A percentile compares a stretch with the other conserved stretches of the same genome.
Conservation (phyloP, 768 basidiomycete species). For the Jaapia argillacea region DNA sequence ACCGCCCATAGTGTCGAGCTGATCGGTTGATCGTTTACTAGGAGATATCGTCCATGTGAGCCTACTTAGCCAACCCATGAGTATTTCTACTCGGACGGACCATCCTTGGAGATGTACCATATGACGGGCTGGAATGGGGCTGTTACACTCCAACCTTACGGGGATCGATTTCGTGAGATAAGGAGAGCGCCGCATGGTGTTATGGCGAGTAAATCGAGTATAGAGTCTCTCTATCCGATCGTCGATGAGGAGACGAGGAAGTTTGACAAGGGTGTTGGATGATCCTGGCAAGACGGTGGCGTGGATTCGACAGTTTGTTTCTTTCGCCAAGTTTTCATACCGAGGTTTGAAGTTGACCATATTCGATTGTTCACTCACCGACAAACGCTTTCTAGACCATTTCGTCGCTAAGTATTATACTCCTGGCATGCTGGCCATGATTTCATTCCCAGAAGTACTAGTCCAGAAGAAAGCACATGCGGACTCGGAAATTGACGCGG, state of each 20-base stretch:
- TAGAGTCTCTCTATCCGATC: neutral
- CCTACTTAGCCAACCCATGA: constrained; percentile 11
- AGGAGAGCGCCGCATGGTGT: neutral
- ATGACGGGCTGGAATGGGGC: constrained; percentile 5
- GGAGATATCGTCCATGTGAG: constrained; percentile 15
- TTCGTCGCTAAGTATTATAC: neutral
- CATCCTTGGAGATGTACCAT: constrained; percentile 12
- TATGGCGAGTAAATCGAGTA: neutral
- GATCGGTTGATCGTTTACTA: too few species aligned
- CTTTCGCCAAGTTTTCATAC: too few species aligned
- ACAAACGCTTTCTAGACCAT: neutral
- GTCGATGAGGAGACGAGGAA: neutral
- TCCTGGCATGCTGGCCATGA: constrained; percentile 16
- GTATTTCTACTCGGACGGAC: constrained; percentile 18
- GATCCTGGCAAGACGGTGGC: neutral
- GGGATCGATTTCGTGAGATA: constrained; percentile 2
- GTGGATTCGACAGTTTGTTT: neutral
- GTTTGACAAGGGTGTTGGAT: neutral
- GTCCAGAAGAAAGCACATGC: constrained; percentile 17
- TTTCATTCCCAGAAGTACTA: constrained; percentile 20
- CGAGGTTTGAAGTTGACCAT: too few species aligned
- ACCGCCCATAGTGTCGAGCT: too few species aligned
- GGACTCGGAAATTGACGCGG: constrained; percentile 24
- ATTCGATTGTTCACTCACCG: too few species aligned
- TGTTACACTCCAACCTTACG: neutral